Evolutionary conservation across 176 grass and related monocot genomes (phyloP).

Genomic region (Leersia perrieri): DNA sequence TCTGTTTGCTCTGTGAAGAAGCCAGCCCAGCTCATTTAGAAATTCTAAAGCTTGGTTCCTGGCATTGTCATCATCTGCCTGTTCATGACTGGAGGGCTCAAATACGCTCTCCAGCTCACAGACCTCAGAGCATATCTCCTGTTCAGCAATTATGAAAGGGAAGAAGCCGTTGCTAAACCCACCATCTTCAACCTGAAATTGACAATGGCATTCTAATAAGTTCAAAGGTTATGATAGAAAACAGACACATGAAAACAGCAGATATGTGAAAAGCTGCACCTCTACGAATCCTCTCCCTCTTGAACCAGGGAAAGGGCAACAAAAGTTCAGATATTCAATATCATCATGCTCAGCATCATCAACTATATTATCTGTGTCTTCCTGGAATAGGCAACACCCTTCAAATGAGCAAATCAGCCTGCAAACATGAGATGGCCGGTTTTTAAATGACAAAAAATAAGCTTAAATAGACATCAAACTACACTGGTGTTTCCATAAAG

Average conservation of each 20-base stretch:
- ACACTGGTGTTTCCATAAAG: neutral
- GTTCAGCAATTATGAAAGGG: conserved; percentile 95
- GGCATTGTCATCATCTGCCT: conserved; percentile 32
- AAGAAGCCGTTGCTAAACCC: conserved; percentile 86
- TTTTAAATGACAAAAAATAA: conserved; percentile 11
- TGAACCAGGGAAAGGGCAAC: conserved; percentile 62
- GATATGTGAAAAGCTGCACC: conserved; percentile 36
- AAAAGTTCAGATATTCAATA: conserved; percentile 63
- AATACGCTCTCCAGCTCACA: conserved; percentile 75
- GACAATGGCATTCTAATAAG: neutral
- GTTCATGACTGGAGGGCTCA: conserved; percentile 34
- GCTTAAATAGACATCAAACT: conserved; percentile 3
- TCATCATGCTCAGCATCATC: conserved; percentile 37
- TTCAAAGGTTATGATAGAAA: conserved; percentile 9
- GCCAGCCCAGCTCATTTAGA: conserved; percentile 92
- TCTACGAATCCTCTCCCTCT: conserved; percentile 98
- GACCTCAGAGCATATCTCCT: conserved; percentile 89
- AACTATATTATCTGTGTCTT: conserved; percentile 47
- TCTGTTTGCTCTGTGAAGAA: conserved; percentile 66
- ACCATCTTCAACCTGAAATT: conserved; percentile 82
- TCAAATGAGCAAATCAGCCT: conserved; percentile 93
- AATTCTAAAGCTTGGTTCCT: conserved; percentile 84
- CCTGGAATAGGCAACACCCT: conserved; percentile 69
- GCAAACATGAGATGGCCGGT: conserved; percentile 21
- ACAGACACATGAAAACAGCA: conserved; percentile 5